Percentiles rank a stretch among this genome's conserved stretches.
Conservation (phyloP, 2,329 filamentous ascomycete genomes). For the Fusarium sp. region DNA sequence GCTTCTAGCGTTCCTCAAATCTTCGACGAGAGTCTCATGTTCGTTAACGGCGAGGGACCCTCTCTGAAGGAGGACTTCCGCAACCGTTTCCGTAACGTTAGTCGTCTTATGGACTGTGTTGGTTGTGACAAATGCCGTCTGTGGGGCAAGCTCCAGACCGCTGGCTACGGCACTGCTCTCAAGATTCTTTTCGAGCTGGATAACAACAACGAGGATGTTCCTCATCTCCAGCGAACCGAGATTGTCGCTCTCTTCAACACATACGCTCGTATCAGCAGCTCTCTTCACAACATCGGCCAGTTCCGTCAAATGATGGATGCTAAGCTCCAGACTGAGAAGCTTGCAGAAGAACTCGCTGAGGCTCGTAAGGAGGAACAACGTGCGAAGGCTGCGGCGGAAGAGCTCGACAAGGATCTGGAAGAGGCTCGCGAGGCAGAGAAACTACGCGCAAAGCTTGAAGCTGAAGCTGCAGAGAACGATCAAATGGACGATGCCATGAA, state of each 20-base stretch:
- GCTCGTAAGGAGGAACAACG: conserved; percentile 49
- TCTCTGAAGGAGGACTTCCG: conserved; percentile 96
- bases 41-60: conserved; percentile 79
- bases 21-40: conserved; percentile 96
- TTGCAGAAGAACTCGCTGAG: conserved; percentile 46
- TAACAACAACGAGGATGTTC: conserved; percentile 70
- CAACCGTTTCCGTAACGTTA: conserved; percentile 96
- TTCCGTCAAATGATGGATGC: conserved; percentile 70
- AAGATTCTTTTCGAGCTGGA: conserved; percentile 98
- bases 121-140: conserved; percentile 98
- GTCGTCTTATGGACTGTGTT: conserved; percentile 97
- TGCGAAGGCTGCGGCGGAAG: conserved; percentile 43
- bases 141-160: conserved; percentile 97
- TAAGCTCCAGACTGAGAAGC: conserved; percentile 37
- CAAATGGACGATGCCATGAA: conserved; percentile 54
- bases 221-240: conserved; percentile 85
- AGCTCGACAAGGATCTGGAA: conserved; percentile 47
- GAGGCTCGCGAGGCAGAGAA: conserved; percentile 51
- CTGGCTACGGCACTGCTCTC: conserved; percentile 91
- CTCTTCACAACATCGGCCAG: conserved; percentile 76
- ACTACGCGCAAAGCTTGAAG: conserved; percentile 43
- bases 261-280: conserved; percentile 85
- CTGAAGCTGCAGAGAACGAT: conserved; percentile 47
- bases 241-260: conserved; percentile 96
- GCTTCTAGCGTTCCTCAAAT: conserved; percentile 80